Base-by-base conservation (phyloP, 805 yeast genomes). In the Metschnikowia henanensis region DNA sequence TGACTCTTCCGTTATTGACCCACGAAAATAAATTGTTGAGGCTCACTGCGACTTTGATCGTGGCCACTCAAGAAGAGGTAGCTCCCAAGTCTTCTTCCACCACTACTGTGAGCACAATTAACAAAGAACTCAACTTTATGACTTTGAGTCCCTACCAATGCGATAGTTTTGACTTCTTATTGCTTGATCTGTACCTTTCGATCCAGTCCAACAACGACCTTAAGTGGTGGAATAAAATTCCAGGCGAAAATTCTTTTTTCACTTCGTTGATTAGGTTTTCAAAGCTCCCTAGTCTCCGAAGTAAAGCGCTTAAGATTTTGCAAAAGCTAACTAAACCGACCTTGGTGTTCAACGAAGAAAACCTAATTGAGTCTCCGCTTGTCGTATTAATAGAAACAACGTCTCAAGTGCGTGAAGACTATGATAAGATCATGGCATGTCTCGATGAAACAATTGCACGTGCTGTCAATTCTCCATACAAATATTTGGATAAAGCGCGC, bases 391-490 rank as follows among this genome's bases (percentile, higher is more conserved):
- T 83, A 2, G 70, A 73, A 40, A 73, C 89, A 6, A 58, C 83
- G 7, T 63, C 48, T 13, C 28, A 26, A 1, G 40, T 32, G 10
- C 32, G 28, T 4, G 30, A 19, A 19, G 29, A 22, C 13, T 2
- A 46, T 4, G 26, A 22, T 3, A 65, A 67, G 30, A 57, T 89
- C 2, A 84, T 88, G 84, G 68, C 66, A 9, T 60, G 88, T 23
- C 50, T 92, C 6, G 96, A 92, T 58, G 94, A 91, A 60, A 68
- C 88, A 0, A 73, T 89, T 23, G 72, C 88, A 1, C 75, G 97
- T 49, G 74, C 83, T 48, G 75, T 84, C 29, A 75, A 79, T 49
- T 65, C 89, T 0, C 97, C 98, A 0, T 94, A 85, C 65, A 89
- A 87, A 58, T 92, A 90, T 54, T 75, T 88, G 41, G 97, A 92